phyloP scores from a whole-genome alignment of 257 asterid genomes.

The Nyctanthes arbortristis region DNA sequence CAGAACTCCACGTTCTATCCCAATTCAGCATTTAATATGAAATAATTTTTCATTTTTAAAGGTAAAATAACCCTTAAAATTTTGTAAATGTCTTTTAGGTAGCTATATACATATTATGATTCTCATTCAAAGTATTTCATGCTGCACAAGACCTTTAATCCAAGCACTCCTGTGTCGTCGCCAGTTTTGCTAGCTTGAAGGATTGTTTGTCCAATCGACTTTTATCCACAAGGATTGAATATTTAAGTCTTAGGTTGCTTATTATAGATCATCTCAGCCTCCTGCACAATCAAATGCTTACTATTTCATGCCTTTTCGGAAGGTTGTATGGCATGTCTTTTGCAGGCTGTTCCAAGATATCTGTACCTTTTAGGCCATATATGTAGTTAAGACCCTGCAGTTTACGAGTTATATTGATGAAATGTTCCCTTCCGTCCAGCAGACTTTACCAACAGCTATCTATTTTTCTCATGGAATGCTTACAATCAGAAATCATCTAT shows the following conservation, averaged over 20 bases:
- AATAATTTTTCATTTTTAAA: not conserved
- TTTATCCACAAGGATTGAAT: conserved; percentile 8
- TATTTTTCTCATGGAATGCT: not conserved
- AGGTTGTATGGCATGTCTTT: not conserved
- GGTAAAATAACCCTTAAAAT: conserved; percentile 1
- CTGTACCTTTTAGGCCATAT: conserved; percentile 5
- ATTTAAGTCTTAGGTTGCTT: conserved; percentile 5
- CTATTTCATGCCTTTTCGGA: not conserved
- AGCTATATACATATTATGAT: not conserved
- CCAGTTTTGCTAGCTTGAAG: not conserved
- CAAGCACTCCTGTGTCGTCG: not conserved
- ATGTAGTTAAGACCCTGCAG: conserved; percentile 6
- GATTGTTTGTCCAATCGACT: conserved; percentile 13
- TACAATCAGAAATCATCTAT: not conserved
- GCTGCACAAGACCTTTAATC: conserved; percentile 17
- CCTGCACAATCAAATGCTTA: conserved; percentile 2
- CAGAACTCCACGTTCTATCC: not conserved
- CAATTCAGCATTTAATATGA: not conserved
- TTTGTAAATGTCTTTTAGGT: not conserved
- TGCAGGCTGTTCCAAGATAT: not conserved
- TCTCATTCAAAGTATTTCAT: conserved; percentile 1
- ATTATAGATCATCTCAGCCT: not conserved
- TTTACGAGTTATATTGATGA: conserved; percentile 4
- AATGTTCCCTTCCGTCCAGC: not conserved
- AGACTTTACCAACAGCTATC: not conserved